Evolutionary conservation across 1,139 yeast species (phyloP).

Genomic region (Arxiozyma slooffiae): DNA sequence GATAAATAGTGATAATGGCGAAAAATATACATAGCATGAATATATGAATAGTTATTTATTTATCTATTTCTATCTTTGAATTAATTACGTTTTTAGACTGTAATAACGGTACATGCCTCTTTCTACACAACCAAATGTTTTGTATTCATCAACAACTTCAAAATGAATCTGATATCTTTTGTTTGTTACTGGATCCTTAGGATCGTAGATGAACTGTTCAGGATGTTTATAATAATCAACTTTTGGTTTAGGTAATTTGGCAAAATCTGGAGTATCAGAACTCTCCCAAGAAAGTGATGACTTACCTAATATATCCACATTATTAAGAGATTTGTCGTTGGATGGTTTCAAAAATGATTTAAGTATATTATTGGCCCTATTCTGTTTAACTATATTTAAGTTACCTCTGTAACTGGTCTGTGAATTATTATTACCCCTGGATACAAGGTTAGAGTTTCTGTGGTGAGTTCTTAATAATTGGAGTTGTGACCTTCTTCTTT

Average conservation of each 20-base stretch:
- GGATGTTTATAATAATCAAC: conserved; percentile 18
- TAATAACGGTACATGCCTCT: conserved; percentile 68
- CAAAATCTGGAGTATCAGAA: not conserved
- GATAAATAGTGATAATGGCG: too few species aligned
- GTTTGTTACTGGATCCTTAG: conserved; percentile 20
- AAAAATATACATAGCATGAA: too few species aligned
- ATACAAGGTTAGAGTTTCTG: not conserved
- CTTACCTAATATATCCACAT: not conserved
- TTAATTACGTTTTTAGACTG: conserved; percentile 32
- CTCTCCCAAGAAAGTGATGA: not conserved
- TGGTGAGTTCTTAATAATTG: conserved; percentile 16
- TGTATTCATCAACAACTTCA: conserved; percentile 34
- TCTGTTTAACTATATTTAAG: not conserved
- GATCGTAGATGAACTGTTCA: conserved; percentile 21
- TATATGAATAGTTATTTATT: not conserved
- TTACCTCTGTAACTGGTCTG: not conserved
- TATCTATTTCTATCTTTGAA: not conserved
- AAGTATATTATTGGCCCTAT: not conserved
- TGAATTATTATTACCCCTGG: not conserved
- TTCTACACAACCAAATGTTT: conserved; percentile 59
- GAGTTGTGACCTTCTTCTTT: conserved; percentile 28
- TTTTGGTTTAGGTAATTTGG: conserved; percentile 4
- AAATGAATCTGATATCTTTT: conserved; percentile 23
- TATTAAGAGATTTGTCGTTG: not conserved
- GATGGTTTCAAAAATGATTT: not conserved